Conservation (phyloP, 441 rosid genomes). For the Gossypium davidsonii region DNA sequence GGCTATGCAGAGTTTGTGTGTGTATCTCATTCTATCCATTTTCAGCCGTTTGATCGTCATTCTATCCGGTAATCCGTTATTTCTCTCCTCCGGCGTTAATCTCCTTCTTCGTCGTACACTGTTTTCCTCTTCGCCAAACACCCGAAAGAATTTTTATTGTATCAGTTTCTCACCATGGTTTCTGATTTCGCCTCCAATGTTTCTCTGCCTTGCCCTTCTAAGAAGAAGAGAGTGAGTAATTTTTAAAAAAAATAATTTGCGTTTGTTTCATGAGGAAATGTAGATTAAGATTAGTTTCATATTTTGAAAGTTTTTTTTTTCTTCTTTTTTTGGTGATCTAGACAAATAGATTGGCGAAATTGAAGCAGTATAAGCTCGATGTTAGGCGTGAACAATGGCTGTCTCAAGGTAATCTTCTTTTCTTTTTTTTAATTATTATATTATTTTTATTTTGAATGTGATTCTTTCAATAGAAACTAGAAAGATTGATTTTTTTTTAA, state of each 20-base stretch:
- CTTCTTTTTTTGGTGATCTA: slow-evolving; percentile 9
- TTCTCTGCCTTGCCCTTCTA: slow-evolving; percentile 29
- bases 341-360: slow-evolving; percentile 40
- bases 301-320: neutral
- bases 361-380: slow-evolving; percentile 46
- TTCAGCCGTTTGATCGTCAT: neutral
- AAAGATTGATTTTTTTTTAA: neutral
- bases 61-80: neutral
- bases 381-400: slow-evolving; percentile 56
- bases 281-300: neutral
- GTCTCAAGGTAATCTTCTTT: slow-evolving; percentile 24
- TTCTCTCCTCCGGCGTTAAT: neutral
- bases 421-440: neutral
- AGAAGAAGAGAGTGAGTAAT: slow-evolving; percentile 40
- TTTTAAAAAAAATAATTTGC: neutral
- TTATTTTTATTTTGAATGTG: neutral
- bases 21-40: neutral
- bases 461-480: neutral
- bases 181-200: slow-evolving; percentile 36
- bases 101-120: neutral
- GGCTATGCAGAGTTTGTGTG: neutral
- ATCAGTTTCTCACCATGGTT: slow-evolving; percentile 24
- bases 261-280: neutral
- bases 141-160: neutral
- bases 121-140: neutral